Base-by-base conservation (phyloP, 495 filamentous ascomycete genomes). In the Aspergillus mulundensis region DNA sequence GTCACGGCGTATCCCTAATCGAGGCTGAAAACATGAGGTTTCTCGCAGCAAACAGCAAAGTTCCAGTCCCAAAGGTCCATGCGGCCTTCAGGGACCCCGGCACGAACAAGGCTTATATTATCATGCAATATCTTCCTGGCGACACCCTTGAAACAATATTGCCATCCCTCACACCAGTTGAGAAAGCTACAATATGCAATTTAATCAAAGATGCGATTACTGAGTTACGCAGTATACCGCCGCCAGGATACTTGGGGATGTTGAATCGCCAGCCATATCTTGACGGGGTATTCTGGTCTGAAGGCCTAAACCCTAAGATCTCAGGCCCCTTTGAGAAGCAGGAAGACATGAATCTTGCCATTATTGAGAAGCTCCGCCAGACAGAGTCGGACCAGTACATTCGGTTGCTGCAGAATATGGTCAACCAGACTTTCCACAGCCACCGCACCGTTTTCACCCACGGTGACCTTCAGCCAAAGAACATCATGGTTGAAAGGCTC, bases 1-100 rank as follows among this genome's bases (percentile, higher is more conserved):
- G 60, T 16, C 16, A 57, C 47, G 21, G 30, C 10, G 46, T 62
- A 5, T 23, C 59, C 3, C n/a, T n/a, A n/a, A 20, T 53, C 3
- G 62, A 65, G 32, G 62, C 62, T 10, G 59, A 67, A 32, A 65
- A n/a, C 23, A 67, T 65, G 56, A 59, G 42, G 43, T 61, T 61
- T 45, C n/a, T 67, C 3, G 51, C 59, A 18, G 50, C 41, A 8
- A 61, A 62, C 53, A 65, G 59, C 52, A 62, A 58, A 28, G 54
- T 64, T 39, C 57, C 57, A 10, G 58, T 67, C 18, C 62, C 57
- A 39, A 62, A 65, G 39, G 55, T 61, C 54, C 25, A 61, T 48
- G 65, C 46, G 32, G 47, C 53, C 19, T 64, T 65, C 38, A 23
- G 30, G 14, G 57, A 67, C 15, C 42, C 51, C 3, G 49, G 55